Base-by-base conservation (phyloP, 169 alveolate genomes). In the Cryptosporidium tyzzeri region DNA sequence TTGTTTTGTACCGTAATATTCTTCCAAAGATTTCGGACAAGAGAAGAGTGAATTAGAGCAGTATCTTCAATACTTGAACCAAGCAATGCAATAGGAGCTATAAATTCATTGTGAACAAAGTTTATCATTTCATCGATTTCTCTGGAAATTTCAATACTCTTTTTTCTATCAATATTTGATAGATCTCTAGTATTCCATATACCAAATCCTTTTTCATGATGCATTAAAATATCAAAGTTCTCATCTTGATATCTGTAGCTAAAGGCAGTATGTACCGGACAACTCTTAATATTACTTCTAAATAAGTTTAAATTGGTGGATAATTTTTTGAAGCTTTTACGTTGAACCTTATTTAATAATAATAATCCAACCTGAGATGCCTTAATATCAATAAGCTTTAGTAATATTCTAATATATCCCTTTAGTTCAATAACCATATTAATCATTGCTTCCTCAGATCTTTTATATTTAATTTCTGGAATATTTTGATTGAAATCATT, bases 151-250 rank as follows among this genome's bases (percentile, higher is more conserved):
- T 53, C 71, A 0, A 51, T n/a, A 18, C 48, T 58, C 50, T 16
- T n/a, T 33, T 21, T 21, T 35, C 48, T 8, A 29, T 33, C 75
- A 48, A 14, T 10, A 48, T 21, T 39, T 18, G 29, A 41, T 29
- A 53, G n/a, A 3, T 74, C 71, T 35, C 58, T 59, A 35, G 71
- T 55, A 33, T 74, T 74, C 86, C 86, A 74, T 26, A 74, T 59
- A 53, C 86, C 86, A 35, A 74, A 74, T 21, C 86, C 86, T 59
- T 74, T 74, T 55, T 74, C 86, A 74, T 74, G 86, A 39, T 74
- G 86, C 86, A 74, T 74, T 12, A 74, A 21, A 35, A 74, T 48
- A 59, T 74, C 86, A 74, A 74, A 59, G 65, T 74, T 74, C 23
- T 53, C 71, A 35, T 74, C 86, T 8, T 21, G 44, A 59, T 74